Evolutionary conservation across 495 filamentous ascomycete species (phyloP).

Genomic region (Margaritispora aquatica): DNA sequence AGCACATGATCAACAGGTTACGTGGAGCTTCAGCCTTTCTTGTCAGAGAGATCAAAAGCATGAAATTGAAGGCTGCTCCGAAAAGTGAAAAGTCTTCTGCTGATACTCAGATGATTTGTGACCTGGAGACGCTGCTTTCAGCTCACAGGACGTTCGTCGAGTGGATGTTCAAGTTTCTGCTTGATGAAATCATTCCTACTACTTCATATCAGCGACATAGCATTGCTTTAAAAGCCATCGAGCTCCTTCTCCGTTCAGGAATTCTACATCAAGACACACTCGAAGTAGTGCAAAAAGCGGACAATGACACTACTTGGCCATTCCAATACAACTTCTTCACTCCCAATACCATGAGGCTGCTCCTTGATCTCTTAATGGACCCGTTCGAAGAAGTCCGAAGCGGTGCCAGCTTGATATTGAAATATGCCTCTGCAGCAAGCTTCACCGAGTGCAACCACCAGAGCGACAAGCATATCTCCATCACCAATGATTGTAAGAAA

Average conservation of each 20-base stretch:
- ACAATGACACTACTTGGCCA: conserved; percentile 17
- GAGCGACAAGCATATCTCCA: not conserved
- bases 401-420: conserved; percentile 52
- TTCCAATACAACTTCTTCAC: conserved; percentile 18
- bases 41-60: conserved; percentile 28
- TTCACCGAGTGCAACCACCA: not conserved
- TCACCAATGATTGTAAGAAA: not conserved
- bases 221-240: conserved; percentile 63
- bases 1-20: conserved; percentile 61
- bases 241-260: conserved; percentile 53
- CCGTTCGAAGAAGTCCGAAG: conserved; percentile 90
- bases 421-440: conserved; percentile 17
- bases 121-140: not conserved
- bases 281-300: not conserved
- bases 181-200: conserved; percentile 62
- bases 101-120: not conserved
- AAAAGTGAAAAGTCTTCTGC: not conserved
- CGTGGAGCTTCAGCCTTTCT: conserved; percentile 41
- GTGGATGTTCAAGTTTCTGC: conserved; percentile 69
- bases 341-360: conserved; percentile 48
- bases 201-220: conserved; percentile 84
- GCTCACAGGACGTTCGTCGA: conserved; percentile 54
- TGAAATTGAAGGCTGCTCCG: not conserved
- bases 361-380: conserved; percentile 75
- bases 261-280: conserved; percentile 14